Percentiles rank a stretch among this genome's conserved stretches.
Conservation (phyloP, 805 yeast species). For the Myxozyma mucilagina region DNA sequence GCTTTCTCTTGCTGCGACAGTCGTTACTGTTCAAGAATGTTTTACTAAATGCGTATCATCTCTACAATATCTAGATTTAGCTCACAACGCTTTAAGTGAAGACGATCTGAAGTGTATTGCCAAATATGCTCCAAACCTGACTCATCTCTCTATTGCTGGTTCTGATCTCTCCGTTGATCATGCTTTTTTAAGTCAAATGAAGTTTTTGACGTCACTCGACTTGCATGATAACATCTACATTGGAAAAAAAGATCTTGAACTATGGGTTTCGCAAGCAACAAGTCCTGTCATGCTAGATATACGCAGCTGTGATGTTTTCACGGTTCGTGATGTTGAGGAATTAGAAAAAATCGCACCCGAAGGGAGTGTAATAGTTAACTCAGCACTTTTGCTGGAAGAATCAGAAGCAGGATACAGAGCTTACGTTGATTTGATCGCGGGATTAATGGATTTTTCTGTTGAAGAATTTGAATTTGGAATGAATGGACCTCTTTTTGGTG, state of each 20-base stretch:
- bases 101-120: conserved; percentile 1
- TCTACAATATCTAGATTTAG: conserved; percentile 5
- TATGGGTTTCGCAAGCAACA: neutral
- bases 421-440: neutral
- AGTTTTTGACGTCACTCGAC: neutral
- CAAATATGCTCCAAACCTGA: neutral
- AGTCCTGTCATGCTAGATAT: neutral
- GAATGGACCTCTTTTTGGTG: neutral
- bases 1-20: neutral
- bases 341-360: neutral
- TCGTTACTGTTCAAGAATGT: neutral
- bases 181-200: neutral
- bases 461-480: neutral
- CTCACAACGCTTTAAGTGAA: neutral
- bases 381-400: neutral
- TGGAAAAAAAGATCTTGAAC: neutral
- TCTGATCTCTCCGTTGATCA: neutral
- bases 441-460: neutral
- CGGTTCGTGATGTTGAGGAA: neutral
- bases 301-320: neutral
- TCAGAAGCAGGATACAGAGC: conserved; percentile 3
- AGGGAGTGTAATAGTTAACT: neutral
- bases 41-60: neutral
- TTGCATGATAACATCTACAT: neutral
- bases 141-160: conserved; percentile 10